Evolutionary conservation across 2,329 filamentous ascomycete genomes (phyloP).

Genomic region (Apiospora sp.): DNA sequence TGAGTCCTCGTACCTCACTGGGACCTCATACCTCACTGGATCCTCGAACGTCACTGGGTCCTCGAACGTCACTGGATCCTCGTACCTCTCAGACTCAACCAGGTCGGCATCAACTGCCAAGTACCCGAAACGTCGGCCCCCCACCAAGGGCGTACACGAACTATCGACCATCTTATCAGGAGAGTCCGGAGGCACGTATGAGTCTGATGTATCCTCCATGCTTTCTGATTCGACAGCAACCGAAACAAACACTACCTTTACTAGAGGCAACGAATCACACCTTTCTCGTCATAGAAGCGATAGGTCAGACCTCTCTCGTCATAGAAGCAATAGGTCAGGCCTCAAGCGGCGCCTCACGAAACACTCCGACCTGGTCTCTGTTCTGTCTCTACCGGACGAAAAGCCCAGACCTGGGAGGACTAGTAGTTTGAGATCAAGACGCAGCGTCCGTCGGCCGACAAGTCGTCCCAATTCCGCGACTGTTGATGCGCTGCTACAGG

Average conservation of each 20-base stretch:
- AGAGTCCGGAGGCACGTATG: slow-evolving; percentile 53
- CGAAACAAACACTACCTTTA: slow-evolving; percentile 56
- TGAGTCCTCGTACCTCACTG: slow-evolving; percentile 40
- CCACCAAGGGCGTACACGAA: slow-evolving; percentile 63
- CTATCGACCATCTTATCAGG: slow-evolving; percentile 66
- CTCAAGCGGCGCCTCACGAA: slow-evolving; percentile 83
- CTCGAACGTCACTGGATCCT: slow-evolving; percentile 38
- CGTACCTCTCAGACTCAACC: slow-evolving; percentile 40
- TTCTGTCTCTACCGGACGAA: slow-evolving; percentile 77
- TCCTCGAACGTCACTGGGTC: slow-evolving; percentile 34
- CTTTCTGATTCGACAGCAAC: slow-evolving; percentile 61
- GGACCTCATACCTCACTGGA: slow-evolving; percentile 36
- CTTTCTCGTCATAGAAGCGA: slow-evolving; percentile 56
- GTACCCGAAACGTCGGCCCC: slow-evolving; percentile 48
- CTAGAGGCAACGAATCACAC: slow-evolving; percentile 53
- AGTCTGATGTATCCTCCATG: slow-evolving; percentile 60
- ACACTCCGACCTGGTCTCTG: slow-evolving; percentile 92
- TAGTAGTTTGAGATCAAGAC: slow-evolving; percentile 76
- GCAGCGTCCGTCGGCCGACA: slow-evolving; percentile 79
- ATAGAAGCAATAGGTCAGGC: slow-evolving; percentile 58
- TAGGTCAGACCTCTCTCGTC: slow-evolving; percentile 49
- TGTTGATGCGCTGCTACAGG: slow-evolving; percentile 77
- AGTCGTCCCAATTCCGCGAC: slow-evolving; percentile 73
- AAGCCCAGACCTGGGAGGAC: slow-evolving; percentile 63
- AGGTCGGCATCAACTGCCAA: slow-evolving; percentile 29